These are phyloP conservation scores for Ceratobasidium sp. DNA, from an alignment of 1,284 basidiomycete species.

Conservation along the genomic window DNA sequence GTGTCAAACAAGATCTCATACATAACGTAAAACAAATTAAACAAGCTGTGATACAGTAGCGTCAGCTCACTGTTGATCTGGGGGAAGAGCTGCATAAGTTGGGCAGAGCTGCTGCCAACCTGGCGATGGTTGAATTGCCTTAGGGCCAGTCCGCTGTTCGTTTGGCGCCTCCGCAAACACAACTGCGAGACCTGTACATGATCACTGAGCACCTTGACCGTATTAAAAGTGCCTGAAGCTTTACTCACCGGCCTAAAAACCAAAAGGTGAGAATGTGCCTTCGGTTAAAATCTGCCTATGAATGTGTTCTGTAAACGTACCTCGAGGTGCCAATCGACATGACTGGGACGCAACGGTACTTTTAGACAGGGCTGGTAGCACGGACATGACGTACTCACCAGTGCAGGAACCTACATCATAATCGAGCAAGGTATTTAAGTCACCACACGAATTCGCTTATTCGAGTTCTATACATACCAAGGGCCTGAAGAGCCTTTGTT, in stretches of 20 bases:
- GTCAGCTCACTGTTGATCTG: background rate
- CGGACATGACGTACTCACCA: constrained; percentile 40
- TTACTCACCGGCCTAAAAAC: constrained; percentile 17
- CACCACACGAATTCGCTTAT: background rate
- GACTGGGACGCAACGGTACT: constrained; percentile 57
- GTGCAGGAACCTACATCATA: constrained; percentile 56
- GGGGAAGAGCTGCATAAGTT: constrained; percentile 1
- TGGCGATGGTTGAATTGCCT: constrained; percentile 42
- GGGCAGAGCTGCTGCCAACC: constrained; percentile 55
- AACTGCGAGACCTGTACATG: constrained; percentile 54
- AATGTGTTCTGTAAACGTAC: constrained; percentile 46
- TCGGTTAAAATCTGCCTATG: background rate
- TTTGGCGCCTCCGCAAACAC: constrained; percentile 57
- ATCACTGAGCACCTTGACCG: background rate
- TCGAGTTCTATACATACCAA: constrained; percentile 48
- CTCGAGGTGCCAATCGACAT: constrained; percentile 62
- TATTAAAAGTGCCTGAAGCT: background rate
- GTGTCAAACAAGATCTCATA: too few relatives aligned
- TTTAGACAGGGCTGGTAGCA: background rate
- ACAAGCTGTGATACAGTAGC: too few relatives aligned
- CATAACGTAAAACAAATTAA: too few relatives aligned
- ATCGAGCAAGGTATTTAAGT: background rate
- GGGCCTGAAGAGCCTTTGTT: constrained; percentile 49
- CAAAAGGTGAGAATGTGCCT: background rate
- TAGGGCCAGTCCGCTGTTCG: constrained; percentile 45